Evolutionary conservation across 2,329 filamentous ascomycete species (phyloP).

Genomic region (Gnomoniopsis sp.): DNA sequence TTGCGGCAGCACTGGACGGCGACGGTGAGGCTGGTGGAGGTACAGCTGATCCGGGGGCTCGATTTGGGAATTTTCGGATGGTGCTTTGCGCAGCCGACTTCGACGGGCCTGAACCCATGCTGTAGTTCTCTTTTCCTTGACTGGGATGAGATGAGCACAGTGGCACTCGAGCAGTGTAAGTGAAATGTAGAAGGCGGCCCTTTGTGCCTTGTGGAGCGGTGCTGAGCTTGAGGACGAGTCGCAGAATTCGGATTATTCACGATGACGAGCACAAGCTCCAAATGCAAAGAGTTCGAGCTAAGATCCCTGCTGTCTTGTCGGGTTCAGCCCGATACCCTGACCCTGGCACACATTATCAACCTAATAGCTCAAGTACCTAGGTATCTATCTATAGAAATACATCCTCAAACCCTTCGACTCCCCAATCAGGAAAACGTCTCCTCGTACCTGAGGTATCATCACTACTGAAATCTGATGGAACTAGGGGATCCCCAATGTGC

Average conservation of each 20-base stretch:
- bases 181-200: neutral
- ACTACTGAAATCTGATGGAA: no score
- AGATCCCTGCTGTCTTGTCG: neutral
- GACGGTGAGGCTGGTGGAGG: slow-evolving; percentile 4
- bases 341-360: neutral
- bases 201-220: neutral
- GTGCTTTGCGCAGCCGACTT: slow-evolving; percentile 16
- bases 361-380: no score
- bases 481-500: no score
- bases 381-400: no score
- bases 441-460: no score
- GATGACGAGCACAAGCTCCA: slow-evolving; percentile 11
- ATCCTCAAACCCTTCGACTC: no score
- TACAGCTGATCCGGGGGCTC: slow-evolving; percentile 22
- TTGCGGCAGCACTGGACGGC: neutral
- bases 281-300: neutral
- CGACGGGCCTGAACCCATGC: slow-evolving; percentile 18
- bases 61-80: slow-evolving; percentile 24
- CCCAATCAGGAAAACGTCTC: no score
- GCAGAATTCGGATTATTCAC: neutral
- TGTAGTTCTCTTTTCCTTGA: neutral
- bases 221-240: neutral
- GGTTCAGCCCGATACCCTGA: neutral
- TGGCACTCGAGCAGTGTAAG: neutral
- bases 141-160: neutral